Evolutionary conservation across 2,329 filamentous ascomycete genomes (phyloP).

Genomic region (Pyrenophora tritici-repentis): DNA sequence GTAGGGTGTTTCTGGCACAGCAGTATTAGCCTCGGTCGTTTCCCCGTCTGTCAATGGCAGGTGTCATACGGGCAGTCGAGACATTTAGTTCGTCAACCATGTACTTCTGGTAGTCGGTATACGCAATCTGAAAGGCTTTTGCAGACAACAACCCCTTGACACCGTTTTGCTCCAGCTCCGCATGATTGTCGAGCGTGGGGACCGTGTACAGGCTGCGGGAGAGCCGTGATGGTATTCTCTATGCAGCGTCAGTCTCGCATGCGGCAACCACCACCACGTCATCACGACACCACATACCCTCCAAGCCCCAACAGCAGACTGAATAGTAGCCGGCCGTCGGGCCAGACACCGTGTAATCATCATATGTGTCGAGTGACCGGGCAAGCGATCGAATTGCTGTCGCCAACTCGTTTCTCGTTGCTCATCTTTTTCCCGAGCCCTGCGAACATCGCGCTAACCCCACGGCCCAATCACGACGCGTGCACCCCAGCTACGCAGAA

Average conservation of each 20-base stretch:
- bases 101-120: conserved; percentile 78
- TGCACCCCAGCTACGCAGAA: conserved; percentile 10
- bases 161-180: conserved; percentile 55
- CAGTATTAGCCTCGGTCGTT: conserved; percentile 8
- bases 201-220: conserved; percentile 50
- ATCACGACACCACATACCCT: conserved; percentile 23
- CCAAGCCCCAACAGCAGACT: conserved; percentile 25
- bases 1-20: conserved; percentile 63
- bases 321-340: conserved; percentile 36
- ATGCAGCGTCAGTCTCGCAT: conserved; percentile 31
- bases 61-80: conserved; percentile 67
- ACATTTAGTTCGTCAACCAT: conserved; percentile 77
- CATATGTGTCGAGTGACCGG: conserved; percentile 19
- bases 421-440: conserved; percentile 29
- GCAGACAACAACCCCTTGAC: conserved; percentile 73
- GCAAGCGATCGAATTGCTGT: conserved; percentile 15
- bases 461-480: conserved; percentile 40
- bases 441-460: conserved; percentile 23
- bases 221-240: conserved; percentile 30
- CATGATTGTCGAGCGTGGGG: conserved; percentile 56
- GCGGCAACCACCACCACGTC: conserved; percentile 9
- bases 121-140: conserved; percentile 74
- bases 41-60: not conserved
- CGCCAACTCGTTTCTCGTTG: conserved; percentile 20
- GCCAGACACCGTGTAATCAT: conserved; percentile 45